These are phyloP conservation scores for Magnaporthiopsis poae DNA, from an alignment of 2,329 filamentous ascomycete species.

Conservation along the genomic window DNA sequence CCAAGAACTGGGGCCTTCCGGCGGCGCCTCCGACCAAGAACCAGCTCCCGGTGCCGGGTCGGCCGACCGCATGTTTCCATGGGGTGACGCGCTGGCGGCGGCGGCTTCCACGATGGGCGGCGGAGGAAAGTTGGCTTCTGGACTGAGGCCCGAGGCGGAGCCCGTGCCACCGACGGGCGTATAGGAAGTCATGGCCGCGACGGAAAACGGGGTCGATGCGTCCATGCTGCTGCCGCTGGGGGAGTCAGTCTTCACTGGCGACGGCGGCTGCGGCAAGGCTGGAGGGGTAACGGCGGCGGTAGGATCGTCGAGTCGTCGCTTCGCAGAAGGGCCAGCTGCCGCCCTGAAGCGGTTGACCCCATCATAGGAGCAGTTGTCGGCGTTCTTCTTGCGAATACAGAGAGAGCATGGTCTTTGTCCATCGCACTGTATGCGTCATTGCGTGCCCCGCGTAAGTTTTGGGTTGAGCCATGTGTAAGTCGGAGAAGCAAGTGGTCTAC, in stretches of 20 bases:
- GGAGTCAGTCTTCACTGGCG: background rate
- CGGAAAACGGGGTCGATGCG: background rate
- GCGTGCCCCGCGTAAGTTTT: background rate
- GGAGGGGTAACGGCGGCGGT: background rate
- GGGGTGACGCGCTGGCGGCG: background rate
- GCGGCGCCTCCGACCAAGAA: background rate
- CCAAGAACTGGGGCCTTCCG: background rate
- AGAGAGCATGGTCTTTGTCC: constrained; percentile 5
- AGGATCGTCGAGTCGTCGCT: constrained; percentile 1
- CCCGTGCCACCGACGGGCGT: background rate
- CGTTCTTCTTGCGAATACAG: constrained; percentile 7
- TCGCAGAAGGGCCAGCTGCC: constrained; percentile 1
- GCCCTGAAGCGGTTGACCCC: background rate
- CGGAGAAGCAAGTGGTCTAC: background rate
- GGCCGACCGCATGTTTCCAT: background rate
- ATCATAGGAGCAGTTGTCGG: constrained; percentile 6
- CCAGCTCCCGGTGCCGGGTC: background rate
- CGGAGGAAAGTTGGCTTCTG: background rate
- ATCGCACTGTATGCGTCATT: constrained; percentile 3
- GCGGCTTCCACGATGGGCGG: background rate
- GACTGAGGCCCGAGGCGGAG: background rate
- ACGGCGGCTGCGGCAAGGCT: background rate
- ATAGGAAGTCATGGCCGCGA: background rate
- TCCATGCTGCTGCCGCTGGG: constrained; percentile 3
- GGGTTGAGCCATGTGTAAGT: background rate